These are phyloP conservation scores for Fagopyrum esculentum DNA, from an alignment of 148 eudicot species.

Conservation along the genomic window DNA sequence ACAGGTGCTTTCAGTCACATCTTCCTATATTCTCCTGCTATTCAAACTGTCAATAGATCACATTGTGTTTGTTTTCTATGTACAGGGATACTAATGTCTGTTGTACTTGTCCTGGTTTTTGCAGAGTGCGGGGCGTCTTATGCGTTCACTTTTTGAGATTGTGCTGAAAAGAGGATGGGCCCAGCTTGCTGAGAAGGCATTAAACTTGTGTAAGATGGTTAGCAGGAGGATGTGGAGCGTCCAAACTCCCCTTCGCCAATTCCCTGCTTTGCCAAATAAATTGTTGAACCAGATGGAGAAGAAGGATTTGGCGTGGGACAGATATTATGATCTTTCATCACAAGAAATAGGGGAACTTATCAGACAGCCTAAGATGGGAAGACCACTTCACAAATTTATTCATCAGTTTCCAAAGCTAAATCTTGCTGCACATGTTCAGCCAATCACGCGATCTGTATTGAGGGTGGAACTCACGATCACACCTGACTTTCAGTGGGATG, in stretches of 20 bases:
- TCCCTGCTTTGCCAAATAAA: constrained; percentile 56
- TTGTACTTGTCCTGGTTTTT: too few relatives aligned
- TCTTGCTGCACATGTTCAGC: constrained; percentile 88
- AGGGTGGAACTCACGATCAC: constrained; percentile 84
- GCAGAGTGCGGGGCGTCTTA: constrained; percentile 70
- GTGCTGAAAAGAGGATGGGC: constrained; percentile 89
- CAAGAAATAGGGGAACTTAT: constrained; percentile 84
- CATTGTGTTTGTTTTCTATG: too few relatives aligned
- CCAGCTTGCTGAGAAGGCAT: constrained; percentile 70
- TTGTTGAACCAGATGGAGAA: constrained; percentile 71
- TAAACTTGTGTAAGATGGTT: constrained; percentile 82
- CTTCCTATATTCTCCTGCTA: too few relatives aligned
- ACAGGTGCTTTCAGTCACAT: constrained; percentile 20
- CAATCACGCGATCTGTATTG: constrained; percentile 81
- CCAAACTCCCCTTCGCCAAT: constrained; percentile 84
- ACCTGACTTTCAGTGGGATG: constrained; percentile 90
- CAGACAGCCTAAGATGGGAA: constrained; percentile 70
- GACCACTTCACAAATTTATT: constrained; percentile 68
- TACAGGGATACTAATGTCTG: too few relatives aligned
- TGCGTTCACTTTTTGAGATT: constrained; percentile 80
- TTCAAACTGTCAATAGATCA: too few relatives aligned
- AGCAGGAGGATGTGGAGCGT: constrained; percentile 89
- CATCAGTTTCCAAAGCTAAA: constrained; percentile 89
- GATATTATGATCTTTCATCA: constrained; percentile 84
- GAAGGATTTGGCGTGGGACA: constrained; percentile 88